Base-by-base conservation (phyloP, 805 yeast genomes). In the Wickerhamomyces chambardii region DNA sequence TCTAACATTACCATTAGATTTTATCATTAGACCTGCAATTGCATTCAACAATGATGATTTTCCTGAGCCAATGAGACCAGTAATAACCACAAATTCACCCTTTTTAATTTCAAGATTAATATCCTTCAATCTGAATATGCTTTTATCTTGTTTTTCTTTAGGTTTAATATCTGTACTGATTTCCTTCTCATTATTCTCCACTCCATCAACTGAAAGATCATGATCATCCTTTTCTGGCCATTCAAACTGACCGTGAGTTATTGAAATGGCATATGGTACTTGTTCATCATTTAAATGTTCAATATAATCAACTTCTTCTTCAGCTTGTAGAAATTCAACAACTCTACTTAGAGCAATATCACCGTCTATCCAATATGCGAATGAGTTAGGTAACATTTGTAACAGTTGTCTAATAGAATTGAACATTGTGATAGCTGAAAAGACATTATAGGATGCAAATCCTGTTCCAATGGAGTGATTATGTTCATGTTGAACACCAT, bases 1-100 rank as follows among this genome's bases (percentile, higher is more conserved):
- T 15, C 49, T 45, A n/a, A 78, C 63, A 0, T 52, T 29, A 15
- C 90, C 90, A 0, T 43, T 29, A 0, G 50, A 55, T 38, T 67
- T 64, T 12, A 61, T 60, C 80, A 82, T 79, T 34, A 69, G 64
- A 0, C 87, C 86, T 6, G 80, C 56, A 15, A 82, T 47, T 0
- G 86, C 84, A 43, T 61, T 62, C 32, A 82, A 60, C 17, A 83
- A 58, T 0, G 86, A 78, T 0, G 84, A 61, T 61, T 64, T 46
- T 22, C 89, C 87, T 4, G 78, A 63, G 0, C 87, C 89, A 44
- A 82, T 78, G 2, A 72, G 47, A 14, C 90, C 90, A 0, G 85
- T 78, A 15, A 82, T 63, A 37, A 79, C 78, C 3, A 81, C 58
- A 36, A 82, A 75, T 48, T 79, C 85, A 16, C 78, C 78, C 30